Evolutionary conservation across 1,139 yeast genomes (phyloP).

Genomic region (Lipomyces yarrowii): DNA sequence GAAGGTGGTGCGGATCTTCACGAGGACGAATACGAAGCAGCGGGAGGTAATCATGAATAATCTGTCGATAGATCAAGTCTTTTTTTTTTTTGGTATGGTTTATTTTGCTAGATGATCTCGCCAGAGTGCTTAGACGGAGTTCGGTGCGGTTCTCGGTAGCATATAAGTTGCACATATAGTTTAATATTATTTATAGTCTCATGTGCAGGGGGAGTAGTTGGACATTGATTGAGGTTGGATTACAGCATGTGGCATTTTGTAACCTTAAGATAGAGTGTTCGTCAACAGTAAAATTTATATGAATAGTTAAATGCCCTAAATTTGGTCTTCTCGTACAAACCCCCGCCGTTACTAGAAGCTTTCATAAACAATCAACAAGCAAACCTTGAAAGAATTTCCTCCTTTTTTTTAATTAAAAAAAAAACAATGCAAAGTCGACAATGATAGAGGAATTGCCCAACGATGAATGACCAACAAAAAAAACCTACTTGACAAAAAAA

Average conservation of each 20-base stretch:
- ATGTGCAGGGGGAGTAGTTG: too few species aligned
- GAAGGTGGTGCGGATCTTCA: slow-evolving; percentile 13
- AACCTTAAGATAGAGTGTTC: too few species aligned
- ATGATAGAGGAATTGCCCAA: background rate
- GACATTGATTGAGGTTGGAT: too few species aligned
- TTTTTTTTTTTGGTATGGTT: background rate
- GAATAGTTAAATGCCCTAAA: too few species aligned
- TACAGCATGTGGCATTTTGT: too few species aligned
- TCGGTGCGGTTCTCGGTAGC: background rate
- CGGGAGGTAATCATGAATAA: background rate
- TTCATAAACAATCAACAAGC: background rate
- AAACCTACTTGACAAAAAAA: background rate
- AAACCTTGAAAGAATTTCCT: background rate
- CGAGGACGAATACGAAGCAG: slow-evolving; percentile 6
- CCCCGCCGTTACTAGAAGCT: too few species aligned
- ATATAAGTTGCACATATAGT: background rate
- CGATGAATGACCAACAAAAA: background rate
- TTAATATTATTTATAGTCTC: background rate
- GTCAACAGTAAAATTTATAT: too few species aligned
- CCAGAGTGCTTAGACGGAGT: background rate
- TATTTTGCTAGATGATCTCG: background rate
- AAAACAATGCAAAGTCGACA: background rate
- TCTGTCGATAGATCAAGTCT: background rate
- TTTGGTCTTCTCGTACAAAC: too few species aligned
- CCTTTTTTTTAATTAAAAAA: background rate